Evolutionary conservation across 805 yeast genomes (phyloP), one percentile per base, ranked within the genome.

Genomic region (Candida peoriensis): DNA sequence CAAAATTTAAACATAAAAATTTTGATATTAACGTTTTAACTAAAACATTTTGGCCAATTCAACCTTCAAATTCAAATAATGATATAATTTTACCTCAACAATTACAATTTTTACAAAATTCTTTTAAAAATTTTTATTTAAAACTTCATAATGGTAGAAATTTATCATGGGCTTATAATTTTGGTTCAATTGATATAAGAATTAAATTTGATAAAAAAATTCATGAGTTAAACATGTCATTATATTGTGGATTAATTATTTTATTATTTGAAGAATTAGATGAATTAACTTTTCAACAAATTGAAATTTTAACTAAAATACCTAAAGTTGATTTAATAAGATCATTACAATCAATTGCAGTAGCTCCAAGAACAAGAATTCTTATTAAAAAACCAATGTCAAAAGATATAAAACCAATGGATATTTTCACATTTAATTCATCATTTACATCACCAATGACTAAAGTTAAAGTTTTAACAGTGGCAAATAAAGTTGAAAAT

Each of bases 131-230:
- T 6, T 76, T 64, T 46, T 84, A 83, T 45, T 42, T 54, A 4
- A 55, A 63, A 3, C 60, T 68, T 27, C 78, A 77, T 48, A 66
- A 60, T 33, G 83, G 86, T 8, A 64, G 94, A 44, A 66, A 63
- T 31, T 54, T 83, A 30, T 63, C 61, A 8, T 93, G 97, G 97
- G 79, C 87, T 24, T 85, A 89, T 17, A 78, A 78, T 44, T 74
- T 85, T 50, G 95, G 96, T 6, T 76, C 85, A 6, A 79, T 86
- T 39, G 97, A 89, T 48, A 66, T 90, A 36, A 68, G 82, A 33
- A 78, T 82, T 47, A 69, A 78, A 23, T 83, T 80, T 46, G 78
- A 81, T 5, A 71, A 77, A 21, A 72, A 75, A 31, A 72, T 81
- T 2, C 89, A 90, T 51, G 89, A 84, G 38, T 71, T 89, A 28